Evolutionary conservation across 768 basidiomycete species (phyloP), one percentile per base, ranked within the genome.

Genomic region (Favolaschia claudopus): DNA sequence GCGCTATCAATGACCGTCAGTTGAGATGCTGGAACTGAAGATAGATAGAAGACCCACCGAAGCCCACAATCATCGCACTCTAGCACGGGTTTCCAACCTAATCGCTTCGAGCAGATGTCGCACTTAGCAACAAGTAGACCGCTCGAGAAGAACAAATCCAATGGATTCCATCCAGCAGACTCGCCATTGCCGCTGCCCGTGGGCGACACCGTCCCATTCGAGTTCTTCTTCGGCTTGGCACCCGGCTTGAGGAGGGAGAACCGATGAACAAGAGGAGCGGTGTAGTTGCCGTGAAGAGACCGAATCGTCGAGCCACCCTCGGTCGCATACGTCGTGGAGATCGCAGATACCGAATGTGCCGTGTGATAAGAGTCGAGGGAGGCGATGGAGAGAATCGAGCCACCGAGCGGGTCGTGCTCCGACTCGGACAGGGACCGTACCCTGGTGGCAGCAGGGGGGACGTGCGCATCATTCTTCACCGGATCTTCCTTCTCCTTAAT

Each of bases 11-110:
- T 55, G 43, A 25, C 43, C 55, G 43, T 62, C 39, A 64, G 52
- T 28, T 19, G 33, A n/a, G 40, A 15, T 29, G n/a, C n/a, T n/a
- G 28, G 58, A 44, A 40, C 39, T 29, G 33, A 39, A n/a, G 37
- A 47, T 39, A 48, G 48, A 52, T n/a, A 9, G 36, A 31, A 44
- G 7, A 71, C 83, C 52, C 55, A 89, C 86, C 87, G 83, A 66
- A 92, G 74, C 25, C 89, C 88, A 73, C 95, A 96, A 73, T 96
- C 94, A 72, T 96, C 94, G 70, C 94, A 96, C 67, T 91, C 87
- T 19, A 96, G 75, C 29, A 90, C 83, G 20, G 93, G 87, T 71
- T 93, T 95, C 88, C 91, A 89, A 13, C 93, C 93, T 34, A 96
- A 78, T 43, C 92, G 78, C 79, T 95, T 95, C 38, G 71, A 69